Conservation (phyloP, 228 moss, liverwort and hornwort species). For the Sphagnum magellanicum region DNA sequence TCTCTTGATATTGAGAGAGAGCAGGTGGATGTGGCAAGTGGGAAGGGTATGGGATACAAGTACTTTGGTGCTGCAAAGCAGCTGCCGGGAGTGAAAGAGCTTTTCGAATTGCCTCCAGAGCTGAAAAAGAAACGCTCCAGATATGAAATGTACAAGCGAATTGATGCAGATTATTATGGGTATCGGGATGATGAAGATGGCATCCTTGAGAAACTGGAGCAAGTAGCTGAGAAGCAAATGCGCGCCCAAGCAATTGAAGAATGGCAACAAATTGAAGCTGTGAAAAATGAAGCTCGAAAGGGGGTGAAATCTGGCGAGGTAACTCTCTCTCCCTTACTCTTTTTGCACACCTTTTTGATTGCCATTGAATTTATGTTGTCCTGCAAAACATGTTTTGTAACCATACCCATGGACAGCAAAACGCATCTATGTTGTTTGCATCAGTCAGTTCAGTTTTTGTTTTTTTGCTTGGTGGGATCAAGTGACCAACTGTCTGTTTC, state of each 20-base stretch:
- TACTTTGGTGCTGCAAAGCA: slow-evolving; percentile 98
- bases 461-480: too few relatives aligned
- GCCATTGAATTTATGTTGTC: too few relatives aligned
- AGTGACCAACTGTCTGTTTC: not conserved
- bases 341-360: too few relatives aligned
- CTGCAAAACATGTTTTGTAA: too few relatives aligned
- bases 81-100: slow-evolving; percentile 92
- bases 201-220: slow-evolving; percentile 74
- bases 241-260: slow-evolving; percentile 68
- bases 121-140: slow-evolving; percentile 85
- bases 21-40: slow-evolving; percentile 81
- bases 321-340: not conserved
- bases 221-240: slow-evolving; percentile 73
- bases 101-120: slow-evolving; percentile 84
- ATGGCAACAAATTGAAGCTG: slow-evolving; percentile 82
- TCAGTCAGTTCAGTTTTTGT: too few relatives aligned
- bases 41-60: slow-evolving; percentile 90
- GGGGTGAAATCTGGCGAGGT: slow-evolving; percentile 74
- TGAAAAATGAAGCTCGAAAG: slow-evolving; percentile 90
- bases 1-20: too few relatives aligned
- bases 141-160: slow-evolving; percentile 99
- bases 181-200: slow-evolving; percentile 99
- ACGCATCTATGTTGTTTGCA: too few relatives aligned
- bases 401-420: too few relatives aligned
- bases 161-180: slow-evolving; percentile 96